Evolutionary conservation across 2,329 filamentous ascomycete species (phyloP), one percentile per base, ranked within the genome.

Genomic region (Pyrenochaeta sp.): DNA sequence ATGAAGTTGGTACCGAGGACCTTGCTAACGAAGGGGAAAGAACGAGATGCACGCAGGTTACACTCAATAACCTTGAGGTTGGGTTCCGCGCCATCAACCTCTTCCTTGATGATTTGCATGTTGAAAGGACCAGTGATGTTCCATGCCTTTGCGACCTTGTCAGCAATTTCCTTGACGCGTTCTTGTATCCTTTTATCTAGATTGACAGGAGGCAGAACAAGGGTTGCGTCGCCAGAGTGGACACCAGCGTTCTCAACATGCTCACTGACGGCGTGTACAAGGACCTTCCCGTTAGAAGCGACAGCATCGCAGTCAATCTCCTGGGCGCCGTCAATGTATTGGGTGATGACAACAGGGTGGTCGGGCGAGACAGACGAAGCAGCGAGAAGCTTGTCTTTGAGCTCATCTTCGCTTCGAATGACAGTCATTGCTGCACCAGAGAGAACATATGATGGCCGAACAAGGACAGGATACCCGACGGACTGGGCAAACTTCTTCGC

Each of bases 391-490:
- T 98, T 98, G 61, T 97, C 91, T 81, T 96, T 91, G 52, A 99
- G 88, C 73, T 99, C 93, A 64, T 89, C 88, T 66, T 92, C 85
- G 77, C 88, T 91, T 74, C 87, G 88, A 70, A 99, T 97, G 67
- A 98, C 95, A 48, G 92, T 98, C 95, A 99, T 99, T 72, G 95
- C 95, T 66, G 95, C 95, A 75, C 95, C 95, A 30, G 95, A 98
- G 44, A 99, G 88, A 49, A 99, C 95, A 76, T 99, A 99, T 67
- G 87, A 91, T 44, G 95, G 95, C 56, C 95, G 91, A 61, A 98
- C 94, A 45, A 99, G 87, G 35, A 99, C 95, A 15, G 95, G 95
- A 79, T 97, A 99, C 62, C 89, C 88, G 59, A 98, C 95, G 65
- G 87, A 81, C 11, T 91, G 81, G 45, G 92, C 93, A 68, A 98